Base-by-base conservation (phyloP, 2,329 filamentous ascomycete genomes). In the Xylariaceae sp. region DNA sequence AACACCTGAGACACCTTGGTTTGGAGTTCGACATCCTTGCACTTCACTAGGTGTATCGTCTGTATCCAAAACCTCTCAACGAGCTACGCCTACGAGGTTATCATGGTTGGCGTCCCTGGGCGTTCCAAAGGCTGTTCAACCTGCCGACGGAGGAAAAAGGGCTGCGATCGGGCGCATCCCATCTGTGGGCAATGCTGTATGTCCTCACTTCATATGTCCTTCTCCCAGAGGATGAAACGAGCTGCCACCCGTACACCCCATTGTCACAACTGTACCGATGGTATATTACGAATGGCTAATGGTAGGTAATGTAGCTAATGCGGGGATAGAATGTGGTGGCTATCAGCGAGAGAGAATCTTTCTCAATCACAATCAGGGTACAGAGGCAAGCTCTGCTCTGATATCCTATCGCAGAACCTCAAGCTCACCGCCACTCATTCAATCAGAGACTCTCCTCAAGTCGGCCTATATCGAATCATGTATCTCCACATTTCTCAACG, bases 81-180 rank as follows among this genome's bases (percentile, higher is more conserved):
- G 22, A 4, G 7, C 22, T 28, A 28, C 4, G 22, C 22, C 22
- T 28, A 28, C 7, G 22, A 44, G 18, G 17, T 18, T 12, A 36
- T 6, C 16, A 59, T 60, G 57, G 57, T 60, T 18, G 57, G 57
- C 10, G 57, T 60, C 14, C 57, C 57, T 1, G 57, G 57, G 3
- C 50, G 55, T 22, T 60, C 57, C 10, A 60, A 58, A 45, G 55
- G 46, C 33, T 60, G 57, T 41, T 47, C 31, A 19, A 60, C 57
- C 14, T 60, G 57, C 44, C 48, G 53, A 31, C 50, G 34, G 33
- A 50, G 57, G 31, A 56, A 51, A 49, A 60, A 60, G 42, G 57
- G 57, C 10, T 60, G 57, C 18, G 57, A 60, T 42, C 31, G 34
- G 16, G 34, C 40, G 18, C 55, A 43, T 7, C 57, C 57, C 4